Evolutionary conservation across 2,329 filamentous ascomycete species (phyloP).

Genomic region (Saccharata proteae): DNA sequence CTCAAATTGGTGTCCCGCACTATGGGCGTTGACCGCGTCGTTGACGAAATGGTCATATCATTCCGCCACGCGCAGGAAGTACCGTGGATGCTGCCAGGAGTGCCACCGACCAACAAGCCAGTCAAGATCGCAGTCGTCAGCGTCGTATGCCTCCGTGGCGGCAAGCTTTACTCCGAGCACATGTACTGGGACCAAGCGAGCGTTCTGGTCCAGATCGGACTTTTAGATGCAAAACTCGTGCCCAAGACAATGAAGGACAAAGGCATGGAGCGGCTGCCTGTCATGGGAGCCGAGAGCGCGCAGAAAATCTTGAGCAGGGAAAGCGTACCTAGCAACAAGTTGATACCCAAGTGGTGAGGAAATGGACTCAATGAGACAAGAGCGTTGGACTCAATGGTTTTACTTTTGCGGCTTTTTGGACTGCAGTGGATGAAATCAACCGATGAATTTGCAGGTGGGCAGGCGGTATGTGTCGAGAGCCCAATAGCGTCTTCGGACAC

Average conservation of each 20-base stretch:
- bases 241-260: slow-evolving; percentile 28
- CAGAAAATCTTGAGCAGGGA: slow-evolving; percentile 28
- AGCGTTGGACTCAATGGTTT: neutral
- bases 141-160: slow-evolving; percentile 41
- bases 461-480: slow-evolving; percentile 66
- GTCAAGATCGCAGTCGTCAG: slow-evolving; percentile 45
- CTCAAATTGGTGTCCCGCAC: slow-evolving; percentile 45
- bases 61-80: slow-evolving; percentile 46
- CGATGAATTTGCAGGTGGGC: slow-evolving; percentile 63
- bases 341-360: slow-evolving; percentile 17
- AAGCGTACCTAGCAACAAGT: slow-evolving; percentile 19
- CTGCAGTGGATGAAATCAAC: slow-evolving; percentile 28
- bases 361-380: neutral
- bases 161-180: slow-evolving; percentile 43
- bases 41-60: slow-evolving; percentile 45
- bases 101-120: slow-evolving; percentile 42
- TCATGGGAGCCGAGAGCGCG: slow-evolving; percentile 29
- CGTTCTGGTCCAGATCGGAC: slow-evolving; percentile 43
- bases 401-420: slow-evolving; percentile 1
- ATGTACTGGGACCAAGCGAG: slow-evolving; percentile 50
- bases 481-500: slow-evolving; percentile 83
- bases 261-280: slow-evolving; percentile 29
- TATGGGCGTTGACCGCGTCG: slow-evolving; percentile 43
- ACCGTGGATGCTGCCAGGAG: slow-evolving; percentile 46
- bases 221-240: slow-evolving; percentile 42